A percentile compares a stretch with the other conserved stretches of the same genome.
Conservation (phyloP, 2,329 filamentous ascomycete genomes). For the Coniella lustricola region DNA sequence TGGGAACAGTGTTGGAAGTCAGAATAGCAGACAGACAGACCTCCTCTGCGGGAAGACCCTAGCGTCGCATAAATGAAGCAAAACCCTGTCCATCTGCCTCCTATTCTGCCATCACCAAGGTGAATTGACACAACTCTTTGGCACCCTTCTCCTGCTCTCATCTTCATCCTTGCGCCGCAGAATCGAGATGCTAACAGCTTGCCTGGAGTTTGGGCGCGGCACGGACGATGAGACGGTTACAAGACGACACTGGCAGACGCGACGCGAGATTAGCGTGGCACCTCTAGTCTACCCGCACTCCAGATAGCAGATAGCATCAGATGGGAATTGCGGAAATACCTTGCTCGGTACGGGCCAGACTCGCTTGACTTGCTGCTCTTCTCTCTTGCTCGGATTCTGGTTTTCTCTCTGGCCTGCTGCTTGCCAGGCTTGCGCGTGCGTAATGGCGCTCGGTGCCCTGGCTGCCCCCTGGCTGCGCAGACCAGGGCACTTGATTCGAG, state of each 20-base stretch:
- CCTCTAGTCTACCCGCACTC: background rate
- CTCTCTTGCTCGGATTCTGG: background rate
- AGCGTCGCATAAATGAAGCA: conserved; percentile 4
- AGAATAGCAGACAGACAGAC: too few relatives aligned
- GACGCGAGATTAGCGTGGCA: conserved; percentile 2
- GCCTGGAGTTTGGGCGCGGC: background rate
- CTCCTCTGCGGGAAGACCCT: background rate
- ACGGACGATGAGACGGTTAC: background rate
- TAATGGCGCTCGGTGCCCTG: conserved; percentile 13
- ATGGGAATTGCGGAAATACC: too few relatives aligned
- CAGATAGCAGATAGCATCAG: too few relatives aligned
- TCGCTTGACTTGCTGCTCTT: conserved; percentile 1
- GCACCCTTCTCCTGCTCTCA: too few relatives aligned
- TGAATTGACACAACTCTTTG: too few relatives aligned
- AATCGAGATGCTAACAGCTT: background rate
- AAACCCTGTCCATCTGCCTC: background rate
- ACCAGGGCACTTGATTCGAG: conserved; percentile 35
- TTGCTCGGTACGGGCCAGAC: too few relatives aligned
- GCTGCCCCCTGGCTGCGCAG: conserved; percentile 29
- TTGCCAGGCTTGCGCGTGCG: conserved; percentile 1
- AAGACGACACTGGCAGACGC: background rate
- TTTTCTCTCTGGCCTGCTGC: background rate
- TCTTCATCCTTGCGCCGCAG: too few relatives aligned
- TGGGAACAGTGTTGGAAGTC: too few relatives aligned
- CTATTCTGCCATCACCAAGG: too few relatives aligned